phyloP scores from a whole-genome alignment of 495 filamentous ascomycete species.

The Lophiotrema nucula region DNA sequence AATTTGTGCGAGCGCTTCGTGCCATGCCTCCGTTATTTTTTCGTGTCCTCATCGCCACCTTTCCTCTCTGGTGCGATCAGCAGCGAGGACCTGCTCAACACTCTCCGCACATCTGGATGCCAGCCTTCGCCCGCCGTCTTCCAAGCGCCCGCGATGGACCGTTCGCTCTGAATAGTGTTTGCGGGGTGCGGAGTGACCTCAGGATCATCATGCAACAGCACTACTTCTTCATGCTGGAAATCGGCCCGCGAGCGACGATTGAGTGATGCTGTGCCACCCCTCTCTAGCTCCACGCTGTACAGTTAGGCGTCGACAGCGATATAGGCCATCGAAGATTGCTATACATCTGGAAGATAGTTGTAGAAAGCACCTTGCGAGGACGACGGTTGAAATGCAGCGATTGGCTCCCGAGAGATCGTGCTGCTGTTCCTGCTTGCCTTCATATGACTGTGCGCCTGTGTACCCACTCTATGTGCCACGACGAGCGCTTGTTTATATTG shows the following conservation, averaged over 20 bases:
- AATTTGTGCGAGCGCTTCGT: too few species aligned
- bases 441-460: slow-evolving; percentile 6
- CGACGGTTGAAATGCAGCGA: too few species aligned
- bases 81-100: slow-evolving; percentile 7
- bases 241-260: slow-evolving; percentile 11
- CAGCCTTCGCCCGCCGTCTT: neutral
- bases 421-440: neutral
- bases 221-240: slow-evolving; percentile 7
- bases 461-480: slow-evolving; percentile 27
- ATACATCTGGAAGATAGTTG: slow-evolving; percentile 7
- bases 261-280: neutral
- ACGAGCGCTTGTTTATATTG: slow-evolving; percentile 21
- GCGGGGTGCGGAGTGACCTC: slow-evolving; percentile 8
- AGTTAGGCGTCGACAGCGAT: neutral
- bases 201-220: neutral
- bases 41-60: slow-evolving; percentile 15
- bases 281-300: neutral
- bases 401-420: too few species aligned
- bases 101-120: neutral
- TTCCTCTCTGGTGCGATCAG: slow-evolving; percentile 13
- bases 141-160: neutral
- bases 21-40: slow-evolving; percentile 24
- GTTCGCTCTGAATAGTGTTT: neutral
- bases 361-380: too few species aligned
- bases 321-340: slow-evolving; percentile 7